Evolutionary conservation across 2,329 filamentous ascomycete species (phyloP).

Genomic region (Achaetomium macrosporum): DNA sequence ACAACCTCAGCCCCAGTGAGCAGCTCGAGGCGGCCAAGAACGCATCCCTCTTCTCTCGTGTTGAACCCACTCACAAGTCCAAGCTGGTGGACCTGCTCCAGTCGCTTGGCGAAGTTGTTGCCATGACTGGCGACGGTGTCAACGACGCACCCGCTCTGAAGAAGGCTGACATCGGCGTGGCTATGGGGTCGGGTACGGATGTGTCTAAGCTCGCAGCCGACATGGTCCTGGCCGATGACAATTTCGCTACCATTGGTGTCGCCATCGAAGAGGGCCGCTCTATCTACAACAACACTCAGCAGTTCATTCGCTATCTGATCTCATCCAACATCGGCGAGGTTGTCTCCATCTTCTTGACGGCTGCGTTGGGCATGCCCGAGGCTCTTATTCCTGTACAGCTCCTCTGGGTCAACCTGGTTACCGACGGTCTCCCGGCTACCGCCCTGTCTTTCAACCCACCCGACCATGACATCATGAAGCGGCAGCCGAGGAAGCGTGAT

Average conservation of each 20-base stretch:
- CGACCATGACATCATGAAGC: constrained; percentile 97
- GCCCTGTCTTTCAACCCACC: constrained; percentile 96
- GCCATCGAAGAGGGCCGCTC: constrained; percentile 95
- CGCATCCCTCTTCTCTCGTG: constrained; percentile 90
- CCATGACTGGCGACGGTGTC: constrained; percentile 98
- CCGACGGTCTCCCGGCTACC: constrained; percentile 92
- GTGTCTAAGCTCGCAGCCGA: constrained; percentile 94
- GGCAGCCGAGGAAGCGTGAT: constrained; percentile 83
- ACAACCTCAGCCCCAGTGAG: constrained; percentile 70
- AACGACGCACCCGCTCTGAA: constrained; percentile 97
- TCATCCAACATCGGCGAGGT: constrained; percentile 99
- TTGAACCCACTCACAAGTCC: constrained; percentile 95
- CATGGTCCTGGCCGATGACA: constrained; percentile 98
- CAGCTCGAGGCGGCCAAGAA: constrained; percentile 78
- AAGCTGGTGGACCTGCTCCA: constrained; percentile 95
- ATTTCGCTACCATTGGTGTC: constrained; percentile 95
- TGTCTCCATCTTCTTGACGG: constrained; percentile 96
- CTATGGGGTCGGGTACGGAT: constrained; percentile 97
- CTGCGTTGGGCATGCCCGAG: constrained; percentile 94
- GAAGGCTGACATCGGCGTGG: constrained; percentile 97
- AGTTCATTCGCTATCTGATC: constrained; percentile 98
- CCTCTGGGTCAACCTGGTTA: constrained; percentile 97
- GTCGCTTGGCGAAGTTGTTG: constrained; percentile 86
- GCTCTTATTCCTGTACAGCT: constrained; percentile 95
- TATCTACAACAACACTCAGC: constrained; percentile 99